Percentiles rank a stretch among this genome's conserved stretches.
These are phyloP conservation scores for Ulota crispa DNA, from an alignment of 225 moss, liverwort and hornwort species.

Conservation along the genomic window DNA sequence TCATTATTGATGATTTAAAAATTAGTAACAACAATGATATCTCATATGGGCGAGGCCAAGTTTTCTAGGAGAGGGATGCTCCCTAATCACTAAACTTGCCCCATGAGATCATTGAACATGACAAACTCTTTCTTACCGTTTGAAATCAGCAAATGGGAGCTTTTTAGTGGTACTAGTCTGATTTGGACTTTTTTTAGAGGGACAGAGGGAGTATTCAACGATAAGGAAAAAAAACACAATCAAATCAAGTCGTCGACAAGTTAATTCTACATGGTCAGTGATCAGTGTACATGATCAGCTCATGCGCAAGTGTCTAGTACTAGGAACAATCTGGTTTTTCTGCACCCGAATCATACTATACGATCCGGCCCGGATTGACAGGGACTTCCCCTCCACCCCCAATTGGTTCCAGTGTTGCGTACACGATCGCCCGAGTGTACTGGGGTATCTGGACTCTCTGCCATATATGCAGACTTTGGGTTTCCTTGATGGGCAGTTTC, in stretches of 20 bases:
- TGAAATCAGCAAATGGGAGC: no score
- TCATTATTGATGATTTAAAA: no score
- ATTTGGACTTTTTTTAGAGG: no score
- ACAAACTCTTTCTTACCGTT: no score
- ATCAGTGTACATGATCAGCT: not conserved
- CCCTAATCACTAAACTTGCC: no score
- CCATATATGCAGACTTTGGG: slow-evolving; percentile 5
- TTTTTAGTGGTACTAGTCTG: no score
- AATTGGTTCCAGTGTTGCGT: slow-evolving; percentile 23
- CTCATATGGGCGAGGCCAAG: no score
- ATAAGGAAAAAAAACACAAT: no score
- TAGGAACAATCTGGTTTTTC: not conserved
- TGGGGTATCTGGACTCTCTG: slow-evolving; percentile 26
- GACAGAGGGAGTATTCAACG: no score
- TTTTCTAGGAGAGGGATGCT: no score
- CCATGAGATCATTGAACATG: no score
- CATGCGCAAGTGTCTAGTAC: not conserved
- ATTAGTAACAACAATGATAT: no score
- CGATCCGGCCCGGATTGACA: slow-evolving; percentile 33
- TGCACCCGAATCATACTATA: slow-evolving; percentile 31
- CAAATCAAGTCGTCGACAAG: not conserved
- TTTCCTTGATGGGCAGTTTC: slow-evolving; percentile 2
- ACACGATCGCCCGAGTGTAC: slow-evolving; percentile 29
- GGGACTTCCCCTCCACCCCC: not conserved
- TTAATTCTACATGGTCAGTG: slow-evolving; percentile 13